phyloP scores from a whole-genome alignment of 2,329 filamentous ascomycete species.

The Dactylellina drechsleri region DNA sequence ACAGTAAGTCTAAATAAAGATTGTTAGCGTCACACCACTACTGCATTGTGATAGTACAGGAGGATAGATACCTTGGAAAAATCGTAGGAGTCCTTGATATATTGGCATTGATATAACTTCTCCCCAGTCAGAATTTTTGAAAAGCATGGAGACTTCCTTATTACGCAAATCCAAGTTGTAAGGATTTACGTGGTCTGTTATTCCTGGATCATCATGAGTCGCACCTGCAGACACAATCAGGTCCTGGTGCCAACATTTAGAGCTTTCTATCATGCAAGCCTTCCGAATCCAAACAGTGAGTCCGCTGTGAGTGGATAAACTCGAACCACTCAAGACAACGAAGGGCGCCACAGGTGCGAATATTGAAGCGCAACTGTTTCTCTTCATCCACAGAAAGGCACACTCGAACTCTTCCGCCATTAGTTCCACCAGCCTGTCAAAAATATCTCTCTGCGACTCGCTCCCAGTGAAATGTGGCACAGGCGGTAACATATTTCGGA shows the following conservation, averaged over 20 bases:
- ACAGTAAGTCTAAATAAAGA: background rate
- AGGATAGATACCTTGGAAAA: conserved; percentile 3
- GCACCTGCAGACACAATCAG: too few relatives aligned
- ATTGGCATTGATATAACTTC: background rate
- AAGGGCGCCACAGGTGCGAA: conserved; percentile 2
- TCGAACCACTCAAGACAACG: background rate
- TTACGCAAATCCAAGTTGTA: background rate
- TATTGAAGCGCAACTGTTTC: conserved; percentile 1
- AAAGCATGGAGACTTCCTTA: background rate
- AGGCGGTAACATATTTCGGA: background rate
- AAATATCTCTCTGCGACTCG: background rate
- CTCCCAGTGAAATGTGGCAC: background rate
- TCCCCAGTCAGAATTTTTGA: background rate
- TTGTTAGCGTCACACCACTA: too few relatives aligned
- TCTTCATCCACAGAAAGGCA: conserved; percentile 7
- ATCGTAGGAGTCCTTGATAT: conserved; percentile 1
- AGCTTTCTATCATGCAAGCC: conserved; percentile 5
- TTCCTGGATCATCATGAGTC: background rate
- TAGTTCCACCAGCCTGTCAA: background rate
- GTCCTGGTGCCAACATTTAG: background rate
- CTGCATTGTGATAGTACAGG: too few relatives aligned
- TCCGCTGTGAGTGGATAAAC: too few relatives aligned
- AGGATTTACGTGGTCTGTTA: background rate
- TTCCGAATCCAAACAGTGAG: background rate
- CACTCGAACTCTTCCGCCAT: conserved; percentile 21